Conservation (phyloP, 2,329 filamentous ascomycete species). For the Exophiala sp. region DNA sequence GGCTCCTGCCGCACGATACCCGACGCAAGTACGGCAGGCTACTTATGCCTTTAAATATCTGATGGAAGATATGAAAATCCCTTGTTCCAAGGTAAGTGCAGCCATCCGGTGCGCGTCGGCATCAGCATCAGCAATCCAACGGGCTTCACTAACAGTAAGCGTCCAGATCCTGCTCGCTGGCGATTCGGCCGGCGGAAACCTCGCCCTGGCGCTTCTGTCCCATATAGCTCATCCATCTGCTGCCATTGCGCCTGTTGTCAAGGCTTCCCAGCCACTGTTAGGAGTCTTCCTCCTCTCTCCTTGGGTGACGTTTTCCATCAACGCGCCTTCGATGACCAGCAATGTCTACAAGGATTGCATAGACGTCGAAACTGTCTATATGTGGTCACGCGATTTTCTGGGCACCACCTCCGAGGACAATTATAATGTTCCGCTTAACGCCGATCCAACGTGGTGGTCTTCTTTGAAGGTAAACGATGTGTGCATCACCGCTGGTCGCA, state of each 20-base stretch:
- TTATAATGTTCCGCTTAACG: not conserved
- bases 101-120: no score
- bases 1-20: not conserved
- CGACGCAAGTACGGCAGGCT: not conserved
- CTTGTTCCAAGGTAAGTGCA: no score
- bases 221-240: not conserved
- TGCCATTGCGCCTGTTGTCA: not conserved
- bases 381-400: not conserved
- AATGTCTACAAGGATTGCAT: not conserved
- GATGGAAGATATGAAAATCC: not conserved
- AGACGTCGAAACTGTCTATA: not conserved
- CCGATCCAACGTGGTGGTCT: not conserved
- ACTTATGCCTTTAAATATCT: not conserved
- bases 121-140: not conserved
- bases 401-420: not conserved
- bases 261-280: not conserved
- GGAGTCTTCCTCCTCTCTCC: not conserved
- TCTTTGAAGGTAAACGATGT: not conserved
- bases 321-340: not conserved
- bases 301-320: not conserved
- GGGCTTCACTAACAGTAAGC: not conserved
- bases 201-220: not conserved
- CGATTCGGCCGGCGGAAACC: not conserved
- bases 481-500: not conserved
- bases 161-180: not conserved